phyloP scores from a whole-genome alignment of 2,329 filamentous ascomycete species.

The Cylindrodendrum hubeiense region DNA sequence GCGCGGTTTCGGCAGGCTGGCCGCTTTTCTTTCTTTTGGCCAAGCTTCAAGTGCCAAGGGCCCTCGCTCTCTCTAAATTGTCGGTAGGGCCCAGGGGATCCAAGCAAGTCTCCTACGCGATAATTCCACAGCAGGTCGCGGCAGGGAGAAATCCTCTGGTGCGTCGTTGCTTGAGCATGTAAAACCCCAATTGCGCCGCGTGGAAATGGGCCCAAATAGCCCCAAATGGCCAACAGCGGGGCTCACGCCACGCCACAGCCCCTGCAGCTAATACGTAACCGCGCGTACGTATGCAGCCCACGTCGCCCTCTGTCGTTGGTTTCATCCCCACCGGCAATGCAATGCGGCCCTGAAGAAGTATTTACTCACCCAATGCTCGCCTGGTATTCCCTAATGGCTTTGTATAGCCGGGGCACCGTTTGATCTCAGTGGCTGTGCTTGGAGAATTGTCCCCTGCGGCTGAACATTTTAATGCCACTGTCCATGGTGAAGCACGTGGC shows the following conservation, averaged over 20 bases:
- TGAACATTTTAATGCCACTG: neutral
- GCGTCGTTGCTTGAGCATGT: neutral
- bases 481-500: neutral
- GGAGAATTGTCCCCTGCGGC: neutral
- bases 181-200: neutral
- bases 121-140: too few relatives aligned
- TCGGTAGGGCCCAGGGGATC: neutral
- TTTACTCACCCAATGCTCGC: neutral
- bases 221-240: neutral
- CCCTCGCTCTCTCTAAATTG: neutral
- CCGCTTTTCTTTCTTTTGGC: neutral
- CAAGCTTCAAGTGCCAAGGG: neutral
- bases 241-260: neutral
- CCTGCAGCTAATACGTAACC: conserved; percentile 20
- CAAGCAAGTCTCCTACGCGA: too few relatives aligned
- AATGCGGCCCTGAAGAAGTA: conserved; percentile 1
- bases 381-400: neutral
- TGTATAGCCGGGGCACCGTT: neutral
- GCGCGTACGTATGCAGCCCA: conserved; percentile 24
- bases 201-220: conserved; percentile 2
- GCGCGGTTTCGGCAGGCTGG: neutral
- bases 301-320: conserved; percentile 3
- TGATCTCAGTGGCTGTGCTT: neutral
- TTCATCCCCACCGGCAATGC: conserved; percentile 2
- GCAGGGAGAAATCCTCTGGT: neutral